Evolutionary conservation across 2,329 filamentous ascomycete genomes (phyloP), one percentile per base, ranked within the genome.

Genomic region (Teratosphaeriaceae sp.): DNA sequence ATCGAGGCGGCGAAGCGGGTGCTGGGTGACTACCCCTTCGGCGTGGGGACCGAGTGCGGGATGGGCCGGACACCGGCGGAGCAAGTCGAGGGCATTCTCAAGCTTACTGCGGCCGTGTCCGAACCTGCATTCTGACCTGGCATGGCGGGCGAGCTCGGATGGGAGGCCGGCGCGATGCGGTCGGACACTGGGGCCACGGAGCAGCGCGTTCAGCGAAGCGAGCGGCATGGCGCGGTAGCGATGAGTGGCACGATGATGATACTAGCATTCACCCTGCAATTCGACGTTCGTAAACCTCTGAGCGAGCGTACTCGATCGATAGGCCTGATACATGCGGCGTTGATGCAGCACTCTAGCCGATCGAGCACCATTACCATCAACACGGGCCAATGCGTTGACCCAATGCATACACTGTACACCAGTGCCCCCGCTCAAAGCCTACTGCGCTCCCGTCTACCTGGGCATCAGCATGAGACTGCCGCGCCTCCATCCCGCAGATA

Each of bases 41-140:
- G 68, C 2, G 53, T 70, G 12, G 56, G 60, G 12, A 68, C 66
- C 0, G 68, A 71, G 44, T 72, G 66, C 49, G 68, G 69, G 5
- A 52, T 63, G 49, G 66, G 65, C 1, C 52, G 66, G 33, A 64
- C 59, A 31, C 51, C 56, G 13, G 42, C 48, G 27, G 56, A 57
- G 24, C 51, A 64, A 8, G 55, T 65, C 21, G 53, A 52, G 34
- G 50, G 50, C 35, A 49, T 53, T 19, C 27, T 60, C 46, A 44
- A 42, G 22, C 51, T 57, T 24, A 43, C 52, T 5, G 46, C 38
- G 9, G 44, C 53, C 30, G 45, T 57, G 2, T 50, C 48, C 11
- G 35, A 46, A 38, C 42, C 48, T n/a, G 38, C 40, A 11, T 29
- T 44, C 12, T 44, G 36, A 43, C 3, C 4, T n/a, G 5, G 3